Conservation (phyloP, 2,329 filamentous ascomycete genomes). For the Fusarium dlaminii region DNA sequence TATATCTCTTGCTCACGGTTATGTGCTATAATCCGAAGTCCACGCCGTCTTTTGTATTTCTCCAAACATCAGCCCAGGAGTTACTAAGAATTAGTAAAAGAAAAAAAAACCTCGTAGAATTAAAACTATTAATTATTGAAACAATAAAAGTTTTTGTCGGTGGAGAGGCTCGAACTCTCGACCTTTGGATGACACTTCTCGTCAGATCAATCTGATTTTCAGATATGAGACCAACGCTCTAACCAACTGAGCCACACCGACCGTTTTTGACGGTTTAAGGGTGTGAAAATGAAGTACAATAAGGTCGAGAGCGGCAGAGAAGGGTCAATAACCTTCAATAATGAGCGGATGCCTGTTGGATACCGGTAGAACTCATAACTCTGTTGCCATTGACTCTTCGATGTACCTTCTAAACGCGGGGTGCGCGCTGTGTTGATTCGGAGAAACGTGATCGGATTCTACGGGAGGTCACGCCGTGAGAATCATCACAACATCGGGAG, state of each 20-base stretch:
- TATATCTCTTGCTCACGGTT: not conserved
- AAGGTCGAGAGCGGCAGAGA: rapidly evolving
- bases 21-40: not conserved
- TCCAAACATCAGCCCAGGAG: too few species aligned
- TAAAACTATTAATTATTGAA: not conserved
- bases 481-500: constrained; percentile 13
- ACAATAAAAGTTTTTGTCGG: constrained; percentile 24
- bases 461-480: constrained; percentile 18
- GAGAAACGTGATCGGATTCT: constrained; percentile 35
- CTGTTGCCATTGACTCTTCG: not conserved
- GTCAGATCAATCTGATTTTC: constrained; percentile 30
- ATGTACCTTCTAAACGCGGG: constrained; percentile 3
- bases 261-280: constrained; percentile 14
- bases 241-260: constrained; percentile 45
- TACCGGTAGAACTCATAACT: not conserved
- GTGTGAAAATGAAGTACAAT: not conserved
- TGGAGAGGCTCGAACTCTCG: constrained; percentile 45
- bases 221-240: constrained; percentile 45
- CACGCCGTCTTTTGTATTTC: not conserved
- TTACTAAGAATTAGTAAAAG: not conserved
- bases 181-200: constrained; percentile 42
- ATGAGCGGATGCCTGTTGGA: not conserved
- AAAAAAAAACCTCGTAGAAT: not conserved
- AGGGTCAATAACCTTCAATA: too few species aligned
- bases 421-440: not conserved